Conservation (phyloP, 768 basidiomycete species). For the Roridomyces roridus region DNA sequence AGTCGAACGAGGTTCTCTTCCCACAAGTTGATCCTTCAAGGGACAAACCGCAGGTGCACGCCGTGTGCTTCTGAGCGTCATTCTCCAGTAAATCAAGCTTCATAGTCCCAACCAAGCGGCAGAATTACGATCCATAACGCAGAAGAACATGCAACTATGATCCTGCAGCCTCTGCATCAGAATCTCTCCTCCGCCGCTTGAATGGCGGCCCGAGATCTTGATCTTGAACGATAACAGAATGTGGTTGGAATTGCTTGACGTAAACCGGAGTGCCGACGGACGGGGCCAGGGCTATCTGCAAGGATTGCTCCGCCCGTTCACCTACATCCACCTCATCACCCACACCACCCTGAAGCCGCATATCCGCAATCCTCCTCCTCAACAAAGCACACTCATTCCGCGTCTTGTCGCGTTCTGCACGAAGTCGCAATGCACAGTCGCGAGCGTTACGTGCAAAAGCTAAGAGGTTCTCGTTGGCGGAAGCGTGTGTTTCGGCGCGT, state of each 20-base stretch:
- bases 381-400: constrained; percentile 5
- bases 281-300: too few relatives aligned
- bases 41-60: too few relatives aligned
- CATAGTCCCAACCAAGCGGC: too few relatives aligned
- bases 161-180: too few relatives aligned
- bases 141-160: too few relatives aligned
- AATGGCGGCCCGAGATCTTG: constrained; percentile 4
- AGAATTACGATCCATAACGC: too few relatives aligned
- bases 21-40: too few relatives aligned
- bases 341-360: not conserved
- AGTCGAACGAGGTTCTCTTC: too few relatives aligned
- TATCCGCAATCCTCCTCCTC: constrained; percentile 12
- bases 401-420: constrained; percentile 10
- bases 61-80: too few relatives aligned
- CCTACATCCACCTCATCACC: not conserved
- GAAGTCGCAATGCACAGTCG: constrained; percentile 29
- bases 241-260: not conserved
- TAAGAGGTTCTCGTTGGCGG: constrained; percentile 51
- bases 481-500: constrained; percentile 57
- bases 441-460: constrained; percentile 47
- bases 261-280: constrained; percentile 10
- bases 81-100: too few relatives aligned
- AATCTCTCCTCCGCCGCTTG: constrained; percentile 9
- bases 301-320: not conserved
- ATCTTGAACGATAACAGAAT: constrained; percentile 1